Evolutionary conservation across 129 eudicot genomes (phyloP).

Genomic region (Tagetes patula): DNA sequence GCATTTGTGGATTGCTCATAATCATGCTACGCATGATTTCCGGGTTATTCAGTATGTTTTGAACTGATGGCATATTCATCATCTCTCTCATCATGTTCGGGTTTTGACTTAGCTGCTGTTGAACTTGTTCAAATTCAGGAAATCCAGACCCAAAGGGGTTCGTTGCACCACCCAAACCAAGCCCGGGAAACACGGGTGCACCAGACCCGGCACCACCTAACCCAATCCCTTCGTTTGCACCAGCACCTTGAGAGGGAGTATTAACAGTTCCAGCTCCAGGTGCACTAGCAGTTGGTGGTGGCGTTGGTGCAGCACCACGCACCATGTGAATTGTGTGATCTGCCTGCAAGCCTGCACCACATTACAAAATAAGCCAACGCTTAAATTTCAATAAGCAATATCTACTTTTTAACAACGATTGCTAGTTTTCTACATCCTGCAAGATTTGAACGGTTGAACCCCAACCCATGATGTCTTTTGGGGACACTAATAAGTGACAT

Average conservation of each 20-base stretch:
- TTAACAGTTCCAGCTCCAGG: conserved; percentile 45
- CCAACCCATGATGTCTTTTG: too few relatives aligned
- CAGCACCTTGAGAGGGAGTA: conserved; percentile 42
- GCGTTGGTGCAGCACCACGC: conserved; percentile 73
- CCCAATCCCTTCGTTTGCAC: conserved; percentile 41
- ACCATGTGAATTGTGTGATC: conserved; percentile 96
- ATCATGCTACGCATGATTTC: conserved; percentile 80
- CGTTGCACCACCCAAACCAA: conserved; percentile 54
- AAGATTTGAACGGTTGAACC: too few relatives aligned
- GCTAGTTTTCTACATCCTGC: too few relatives aligned
- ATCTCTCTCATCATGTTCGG: conserved; percentile 97
- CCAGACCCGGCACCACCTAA: conserved; percentile 64
- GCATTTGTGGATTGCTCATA: conserved; percentile 96
- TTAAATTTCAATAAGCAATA: background rate
- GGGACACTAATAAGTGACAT: background rate
- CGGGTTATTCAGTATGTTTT: conserved; percentile 65
- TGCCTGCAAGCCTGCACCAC: conserved; percentile 68
- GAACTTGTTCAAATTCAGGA: conserved; percentile 85
- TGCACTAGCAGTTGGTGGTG: conserved; percentile 41
- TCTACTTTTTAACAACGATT: too few relatives aligned
- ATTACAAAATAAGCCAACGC: background rate
- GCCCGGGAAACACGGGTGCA: conserved; percentile 64
- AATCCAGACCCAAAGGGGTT: conserved; percentile 63
- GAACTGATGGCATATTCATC: conserved; percentile 83
- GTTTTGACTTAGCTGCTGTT: conserved; percentile 82